A percentile compares a stretch with the other conserved stretches of the same genome.
Evolutionary conservation across 2,329 filamentous ascomycete species (phyloP).

Genomic region (Pseudofabraea citricarpa): DNA sequence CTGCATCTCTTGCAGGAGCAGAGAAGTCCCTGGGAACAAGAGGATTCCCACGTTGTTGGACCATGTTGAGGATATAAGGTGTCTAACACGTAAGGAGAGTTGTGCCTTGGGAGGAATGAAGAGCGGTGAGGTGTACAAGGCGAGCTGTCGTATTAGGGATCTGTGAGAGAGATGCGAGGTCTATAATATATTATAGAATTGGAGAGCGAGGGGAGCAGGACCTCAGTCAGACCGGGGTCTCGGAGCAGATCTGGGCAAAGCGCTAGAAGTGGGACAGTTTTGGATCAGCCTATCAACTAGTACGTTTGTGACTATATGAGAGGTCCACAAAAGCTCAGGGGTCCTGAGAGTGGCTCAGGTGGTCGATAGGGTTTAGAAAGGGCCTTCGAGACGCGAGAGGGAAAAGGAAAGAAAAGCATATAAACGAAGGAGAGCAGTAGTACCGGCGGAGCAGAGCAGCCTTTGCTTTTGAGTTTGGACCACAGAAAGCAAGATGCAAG

Average conservation of each 20-base stretch:
- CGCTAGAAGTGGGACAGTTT: too few species aligned
- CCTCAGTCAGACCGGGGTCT: not conserved
- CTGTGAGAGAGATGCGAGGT: slow-evolving; percentile 3
- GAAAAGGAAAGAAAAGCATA: slow-evolving; percentile 2
- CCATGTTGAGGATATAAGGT: slow-evolving; percentile 19
- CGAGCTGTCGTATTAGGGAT: slow-evolving; percentile 28
- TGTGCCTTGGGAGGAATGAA: slow-evolving; percentile 4
- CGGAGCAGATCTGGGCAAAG: too few species aligned
- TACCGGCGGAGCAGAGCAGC: not conserved
- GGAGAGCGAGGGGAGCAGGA: slow-evolving; percentile 21
- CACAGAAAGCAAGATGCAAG: not conserved
- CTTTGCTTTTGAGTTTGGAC: slow-evolving; percentile 1
- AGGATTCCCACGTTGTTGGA: slow-evolving; percentile 13
- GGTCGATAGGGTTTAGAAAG: not conserved
- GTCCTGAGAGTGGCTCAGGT: not conserved
- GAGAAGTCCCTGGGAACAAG: not conserved
- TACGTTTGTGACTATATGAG: too few species aligned
- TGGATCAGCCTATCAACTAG: too few species aligned
- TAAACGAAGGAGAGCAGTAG: not conserved
- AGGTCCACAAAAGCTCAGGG: too few species aligned
- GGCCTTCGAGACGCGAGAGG: slow-evolving; percentile 1
- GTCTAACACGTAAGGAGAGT: slow-evolving; percentile 4
- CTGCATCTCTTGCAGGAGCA: not conserved
- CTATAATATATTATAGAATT: slow-evolving; percentile 14
- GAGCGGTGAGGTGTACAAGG: slow-evolving; percentile 20